phyloP scores from a whole-genome alignment of 139 green algal genomes.

The Desmodesmus armatus region DNA sequence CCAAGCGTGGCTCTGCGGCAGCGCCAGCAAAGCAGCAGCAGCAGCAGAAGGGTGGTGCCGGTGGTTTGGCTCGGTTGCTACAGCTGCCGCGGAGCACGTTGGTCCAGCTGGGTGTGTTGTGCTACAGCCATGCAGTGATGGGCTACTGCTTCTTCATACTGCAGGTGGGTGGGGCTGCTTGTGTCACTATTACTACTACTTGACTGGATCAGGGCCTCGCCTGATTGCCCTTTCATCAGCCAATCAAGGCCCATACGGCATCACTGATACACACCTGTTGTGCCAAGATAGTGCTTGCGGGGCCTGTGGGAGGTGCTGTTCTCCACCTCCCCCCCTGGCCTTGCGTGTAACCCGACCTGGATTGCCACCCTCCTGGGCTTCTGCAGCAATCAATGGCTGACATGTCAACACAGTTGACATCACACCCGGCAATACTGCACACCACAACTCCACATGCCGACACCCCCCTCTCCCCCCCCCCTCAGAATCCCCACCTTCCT shows the following conservation, averaged over 20 bases:
- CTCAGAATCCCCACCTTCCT: constrained; percentile 75
- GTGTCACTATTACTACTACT: not conserved
- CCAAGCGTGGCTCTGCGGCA: not conserved
- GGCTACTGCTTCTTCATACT: constrained; percentile 78
- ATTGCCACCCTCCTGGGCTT: not conserved
- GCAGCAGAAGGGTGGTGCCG: not conserved
- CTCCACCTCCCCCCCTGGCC: not conserved
- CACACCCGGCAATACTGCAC: too few relatives aligned
- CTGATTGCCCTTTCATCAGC: not conserved
- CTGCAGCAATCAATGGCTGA: too few relatives aligned
- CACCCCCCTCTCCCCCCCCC: too few relatives aligned
- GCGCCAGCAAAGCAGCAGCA: not conserved
- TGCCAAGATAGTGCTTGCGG: not conserved
- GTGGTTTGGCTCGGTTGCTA: not conserved
- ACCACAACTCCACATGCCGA: too few relatives aligned
- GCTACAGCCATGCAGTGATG: constrained; percentile 68
- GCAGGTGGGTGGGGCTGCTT: constrained; percentile 31
- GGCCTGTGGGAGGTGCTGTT: not conserved
- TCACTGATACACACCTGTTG: too few relatives aligned
- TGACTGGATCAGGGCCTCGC: not conserved
- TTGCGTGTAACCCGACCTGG: not conserved
- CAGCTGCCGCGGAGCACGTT: too few relatives aligned
- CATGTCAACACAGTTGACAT: too few relatives aligned
- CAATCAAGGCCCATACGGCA: too few relatives aligned
- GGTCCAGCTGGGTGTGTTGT: constrained; percentile 65